A percentile compares a stretch with the other conserved stretches of the same genome.
These are phyloP conservation scores for Ceratocystis huliohia DNA, from an alignment of 2,329 filamentous ascomycete species.

Conservation along the genomic window DNA sequence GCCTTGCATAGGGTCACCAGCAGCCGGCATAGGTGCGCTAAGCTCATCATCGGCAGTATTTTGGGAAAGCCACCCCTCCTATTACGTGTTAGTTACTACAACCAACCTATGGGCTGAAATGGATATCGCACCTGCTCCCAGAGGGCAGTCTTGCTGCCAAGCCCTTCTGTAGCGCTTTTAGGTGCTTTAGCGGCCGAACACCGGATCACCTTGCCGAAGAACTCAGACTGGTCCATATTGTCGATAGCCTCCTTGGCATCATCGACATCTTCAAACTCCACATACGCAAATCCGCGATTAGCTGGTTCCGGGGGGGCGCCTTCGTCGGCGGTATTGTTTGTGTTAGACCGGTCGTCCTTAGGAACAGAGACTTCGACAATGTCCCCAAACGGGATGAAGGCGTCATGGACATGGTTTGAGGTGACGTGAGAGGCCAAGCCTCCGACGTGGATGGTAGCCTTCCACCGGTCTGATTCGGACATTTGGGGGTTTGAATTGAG, in stretches of 20 bases:
- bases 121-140: slow-evolving; percentile 75
- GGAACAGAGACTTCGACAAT: slow-evolving; percentile 84
- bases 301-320: slow-evolving; percentile 45
- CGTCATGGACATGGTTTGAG: slow-evolving; percentile 63
- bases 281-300: slow-evolving; percentile 93
- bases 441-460: slow-evolving; percentile 84
- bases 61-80: slow-evolving; percentile 91
- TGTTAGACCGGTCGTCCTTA: slow-evolving; percentile 67
- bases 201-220: slow-evolving; percentile 85
- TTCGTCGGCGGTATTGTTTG: neutral
- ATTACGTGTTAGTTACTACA: slow-evolving; percentile 18
- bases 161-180: slow-evolving; percentile 72
- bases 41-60: slow-evolving; percentile 70
- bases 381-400: slow-evolving; percentile 94
- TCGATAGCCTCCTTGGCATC: slow-evolving; percentile 94
- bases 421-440: slow-evolving; percentile 73
- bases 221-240: slow-evolving; percentile 96
- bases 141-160: slow-evolving; percentile 85
- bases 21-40: slow-evolving; percentile 38
- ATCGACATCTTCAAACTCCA: slow-evolving; percentile 75
- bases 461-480: slow-evolving; percentile 72
- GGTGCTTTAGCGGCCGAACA: slow-evolving; percentile 85
- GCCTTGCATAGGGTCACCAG: slow-evolving; percentile 87
- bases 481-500: slow-evolving; percentile 35
- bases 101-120: neutral